These are phyloP conservation scores for Ceratobasidium theobromae DNA, from an alignment of 1,284 basidiomycete species.

Conservation along the genomic window DNA sequence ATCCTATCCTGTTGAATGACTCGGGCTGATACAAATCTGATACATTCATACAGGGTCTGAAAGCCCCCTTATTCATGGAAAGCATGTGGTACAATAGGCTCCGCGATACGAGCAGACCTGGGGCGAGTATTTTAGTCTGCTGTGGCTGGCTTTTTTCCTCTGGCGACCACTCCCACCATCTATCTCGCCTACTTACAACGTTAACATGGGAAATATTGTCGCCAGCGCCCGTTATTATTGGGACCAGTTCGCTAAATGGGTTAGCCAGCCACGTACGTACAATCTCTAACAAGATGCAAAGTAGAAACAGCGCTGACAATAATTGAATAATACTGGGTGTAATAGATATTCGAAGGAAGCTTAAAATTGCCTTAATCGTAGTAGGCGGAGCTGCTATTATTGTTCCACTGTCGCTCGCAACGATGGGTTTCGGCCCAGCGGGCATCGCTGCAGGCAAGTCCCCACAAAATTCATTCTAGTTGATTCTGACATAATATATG, in stretches of 20 bases:
- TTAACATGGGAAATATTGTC: neutral
- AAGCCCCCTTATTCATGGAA: no score
- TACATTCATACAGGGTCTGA: no score
- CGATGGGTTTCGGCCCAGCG: slow-evolving; percentile 1
- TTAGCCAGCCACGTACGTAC: slow-evolving; percentile 3
- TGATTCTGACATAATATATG: neutral
- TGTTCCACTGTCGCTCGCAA: neutral
- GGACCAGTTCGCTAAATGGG: neutral
- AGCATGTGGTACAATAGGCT: no score
- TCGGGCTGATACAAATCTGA: no score
- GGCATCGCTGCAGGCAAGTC: neutral
- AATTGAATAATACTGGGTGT: no score
- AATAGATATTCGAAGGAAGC: neutral
- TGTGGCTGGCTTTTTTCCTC: no score
- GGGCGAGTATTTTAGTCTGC: no score
- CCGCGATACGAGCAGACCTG: no score
- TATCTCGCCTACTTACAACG: neutral
- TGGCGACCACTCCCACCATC: neutral
- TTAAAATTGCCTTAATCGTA: neutral
- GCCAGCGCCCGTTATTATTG: neutral
- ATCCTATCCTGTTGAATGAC: no score
- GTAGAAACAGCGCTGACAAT: neutral
- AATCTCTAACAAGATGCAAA: neutral
- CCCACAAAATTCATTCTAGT: no score
- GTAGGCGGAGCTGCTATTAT: neutral